A percentile compares a stretch with the other conserved stretches of the same genome.
Conservation (phyloP, 164 flowering plant species). For the Chloranthus sessilifolius region DNA sequence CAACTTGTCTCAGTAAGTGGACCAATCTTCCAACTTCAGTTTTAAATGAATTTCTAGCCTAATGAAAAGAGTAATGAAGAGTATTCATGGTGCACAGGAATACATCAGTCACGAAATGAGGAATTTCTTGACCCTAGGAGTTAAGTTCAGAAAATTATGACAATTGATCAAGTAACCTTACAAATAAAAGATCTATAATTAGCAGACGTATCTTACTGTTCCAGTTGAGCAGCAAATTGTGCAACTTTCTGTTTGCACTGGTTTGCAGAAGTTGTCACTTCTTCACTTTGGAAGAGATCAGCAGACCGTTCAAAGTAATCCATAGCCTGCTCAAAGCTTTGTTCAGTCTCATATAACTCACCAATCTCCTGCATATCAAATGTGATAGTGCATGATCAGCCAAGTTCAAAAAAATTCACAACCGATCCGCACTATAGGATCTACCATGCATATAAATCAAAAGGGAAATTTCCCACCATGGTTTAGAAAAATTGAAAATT, state of each 20-base stretch:
- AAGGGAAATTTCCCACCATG: too few species aligned
- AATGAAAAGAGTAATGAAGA: not conserved
- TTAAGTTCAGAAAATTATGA: not conserved
- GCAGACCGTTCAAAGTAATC: slow-evolving; percentile 55
- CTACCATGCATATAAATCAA: too few species aligned
- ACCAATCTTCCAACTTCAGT: not conserved
- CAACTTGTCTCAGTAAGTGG: too few species aligned
- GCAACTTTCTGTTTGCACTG: slow-evolving; percentile 89
- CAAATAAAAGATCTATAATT: not conserved
- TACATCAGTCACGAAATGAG: too few species aligned
- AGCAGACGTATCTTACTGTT: slow-evolving; percentile 44
- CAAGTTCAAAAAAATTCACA: too few species aligned
- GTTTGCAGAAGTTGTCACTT: slow-evolving; percentile 58
- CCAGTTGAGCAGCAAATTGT: slow-evolving; percentile 66
- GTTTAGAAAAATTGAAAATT: too few species aligned
- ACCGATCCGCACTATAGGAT: too few species aligned
- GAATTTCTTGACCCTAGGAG: too few species aligned
- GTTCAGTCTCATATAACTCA: slow-evolving; percentile 61
- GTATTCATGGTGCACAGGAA: not conserved
- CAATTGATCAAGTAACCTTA: not conserved
- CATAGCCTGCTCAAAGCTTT: slow-evolving; percentile 50
- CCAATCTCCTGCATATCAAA: slow-evolving; percentile 57
- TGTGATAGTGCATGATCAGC: too few species aligned
- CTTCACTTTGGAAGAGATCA: slow-evolving; percentile 77
- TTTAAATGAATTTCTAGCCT: not conserved